phyloP scores from a whole-genome alignment of 768 basidiomycete genomes.

The Mycena crocata region DNA sequence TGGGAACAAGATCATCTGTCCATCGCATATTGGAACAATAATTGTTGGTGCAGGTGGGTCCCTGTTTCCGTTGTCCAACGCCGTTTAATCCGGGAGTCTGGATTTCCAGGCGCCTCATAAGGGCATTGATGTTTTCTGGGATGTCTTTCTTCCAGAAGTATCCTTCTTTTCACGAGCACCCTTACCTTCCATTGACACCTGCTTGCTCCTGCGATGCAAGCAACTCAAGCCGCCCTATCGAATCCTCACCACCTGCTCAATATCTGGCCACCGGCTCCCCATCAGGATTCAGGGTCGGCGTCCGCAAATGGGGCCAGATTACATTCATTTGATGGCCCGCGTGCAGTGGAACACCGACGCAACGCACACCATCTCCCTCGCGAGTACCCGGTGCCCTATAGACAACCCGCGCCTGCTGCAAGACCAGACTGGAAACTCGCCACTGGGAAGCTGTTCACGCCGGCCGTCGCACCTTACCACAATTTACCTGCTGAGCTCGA shows the following conservation, averaged over 20 bases:
- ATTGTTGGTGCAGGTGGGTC: slow-evolving; percentile 21
- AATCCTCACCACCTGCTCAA: not conserved
- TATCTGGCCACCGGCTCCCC: not conserved
- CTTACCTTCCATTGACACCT: not conserved
- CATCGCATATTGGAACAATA: not conserved
- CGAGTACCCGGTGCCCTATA: not conserved
- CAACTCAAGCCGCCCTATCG: not conserved
- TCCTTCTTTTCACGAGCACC: not conserved
- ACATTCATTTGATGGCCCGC: slow-evolving; percentile 1
- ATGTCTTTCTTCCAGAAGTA: not conserved
- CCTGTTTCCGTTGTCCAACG: slow-evolving; percentile 6
- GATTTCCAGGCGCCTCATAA: slow-evolving; percentile 1
- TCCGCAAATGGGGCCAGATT: slow-evolving; percentile 8
- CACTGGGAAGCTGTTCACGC: not conserved
- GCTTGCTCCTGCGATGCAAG: not conserved
- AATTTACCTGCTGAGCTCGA: slow-evolving; percentile 9
- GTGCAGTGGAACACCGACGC: not conserved
- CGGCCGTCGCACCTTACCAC: not conserved
- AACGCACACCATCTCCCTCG: not conserved
- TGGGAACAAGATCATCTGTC: slow-evolving; percentile 6
- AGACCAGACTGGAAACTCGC: not conserved
- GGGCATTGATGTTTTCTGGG: not conserved
- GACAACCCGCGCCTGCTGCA: not conserved
- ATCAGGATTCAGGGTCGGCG: not conserved
- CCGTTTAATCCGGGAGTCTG: slow-evolving; percentile 2